Evolutionary conservation across 192 early-diverging fungal genomes (phyloP).

Genomic region (Kickxella alabastrina): DNA sequence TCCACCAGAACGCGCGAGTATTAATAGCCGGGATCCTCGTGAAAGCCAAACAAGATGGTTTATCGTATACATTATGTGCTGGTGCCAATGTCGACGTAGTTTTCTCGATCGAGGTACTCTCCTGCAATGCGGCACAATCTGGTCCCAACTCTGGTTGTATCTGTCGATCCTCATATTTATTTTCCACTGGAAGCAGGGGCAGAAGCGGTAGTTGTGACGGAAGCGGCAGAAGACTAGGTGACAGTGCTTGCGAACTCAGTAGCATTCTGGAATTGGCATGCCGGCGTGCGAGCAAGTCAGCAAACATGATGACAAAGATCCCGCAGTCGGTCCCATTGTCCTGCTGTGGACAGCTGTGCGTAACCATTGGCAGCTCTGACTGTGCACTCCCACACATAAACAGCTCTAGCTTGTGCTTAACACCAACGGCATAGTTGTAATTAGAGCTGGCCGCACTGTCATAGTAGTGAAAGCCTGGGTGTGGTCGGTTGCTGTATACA

Average conservation of each 20-base stretch:
- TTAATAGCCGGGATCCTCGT: too few relatives aligned
- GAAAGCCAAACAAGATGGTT: too few relatives aligned
- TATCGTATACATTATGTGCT: too few relatives aligned
- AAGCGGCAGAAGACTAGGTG: too few relatives aligned
- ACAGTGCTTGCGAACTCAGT: background rate
- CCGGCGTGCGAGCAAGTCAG: slow-evolving; percentile 34
- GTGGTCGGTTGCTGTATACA: slow-evolving; percentile 4
- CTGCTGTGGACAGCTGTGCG: slow-evolving; percentile 50
- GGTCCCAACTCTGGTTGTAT: too few relatives aligned
- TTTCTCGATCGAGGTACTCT: too few relatives aligned
- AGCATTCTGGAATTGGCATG: slow-evolving; percentile 29
- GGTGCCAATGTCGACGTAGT: too few relatives aligned
- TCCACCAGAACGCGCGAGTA: slow-evolving; percentile 53
- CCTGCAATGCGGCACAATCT: too few relatives aligned
- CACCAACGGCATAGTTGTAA: slow-evolving; percentile 17
- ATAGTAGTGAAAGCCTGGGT: slow-evolving; percentile 34
- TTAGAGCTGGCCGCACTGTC: slow-evolving; percentile 46
- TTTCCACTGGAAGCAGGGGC: too few relatives aligned
- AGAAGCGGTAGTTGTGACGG: too few relatives aligned
- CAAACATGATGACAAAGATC: slow-evolving; percentile 41
- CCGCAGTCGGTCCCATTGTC: slow-evolving; percentile 46
- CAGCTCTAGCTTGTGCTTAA: slow-evolving; percentile 10
- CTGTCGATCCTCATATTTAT: too few relatives aligned
- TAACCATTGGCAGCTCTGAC: slow-evolving; percentile 5
- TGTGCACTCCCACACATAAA: background rate